Evolutionary conservation across 805 yeast genomes (phyloP).

Genomic region (Lipomyces oligophaga): DNA sequence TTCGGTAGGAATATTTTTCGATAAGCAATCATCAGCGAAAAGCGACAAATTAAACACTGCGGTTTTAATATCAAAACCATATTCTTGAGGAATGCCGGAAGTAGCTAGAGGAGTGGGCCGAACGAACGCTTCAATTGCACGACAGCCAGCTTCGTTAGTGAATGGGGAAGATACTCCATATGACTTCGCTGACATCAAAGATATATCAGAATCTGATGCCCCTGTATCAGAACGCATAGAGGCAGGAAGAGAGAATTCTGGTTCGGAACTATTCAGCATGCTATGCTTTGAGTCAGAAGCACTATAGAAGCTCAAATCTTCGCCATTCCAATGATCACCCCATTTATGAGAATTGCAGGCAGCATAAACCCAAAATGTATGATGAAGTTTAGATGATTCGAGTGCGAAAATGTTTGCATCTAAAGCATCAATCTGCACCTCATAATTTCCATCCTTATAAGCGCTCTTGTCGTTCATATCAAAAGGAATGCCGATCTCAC

Average conservation of each 20-base stretch:
- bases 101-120: constrained; percentile 72
- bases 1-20: constrained; percentile 45
- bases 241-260: neutral
- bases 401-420: constrained; percentile 79
- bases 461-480: constrained; percentile 85
- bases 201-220: constrained; percentile 3
- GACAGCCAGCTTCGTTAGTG: constrained; percentile 49
- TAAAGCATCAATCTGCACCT: constrained; percentile 72
- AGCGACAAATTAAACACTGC: constrained; percentile 46
- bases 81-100: constrained; percentile 52
- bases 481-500: constrained; percentile 97
- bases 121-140: constrained; percentile 70
- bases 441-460: constrained; percentile 60
- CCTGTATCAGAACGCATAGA: neutral
- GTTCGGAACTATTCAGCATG: neutral
- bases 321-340: constrained; percentile 94
- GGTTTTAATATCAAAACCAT: constrained; percentile 56
- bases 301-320: constrained; percentile 87
- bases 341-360: constrained; percentile 67
- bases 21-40: constrained; percentile 22
- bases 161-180: neutral
- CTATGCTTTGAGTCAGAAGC: constrained; percentile 19
- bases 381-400: constrained; percentile 67
- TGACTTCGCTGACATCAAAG: constrained; percentile 6
- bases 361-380: constrained; percentile 84